Base-by-base conservation (phyloP, 2,329 filamentous ascomycete genomes). In the Neopestalotiopsis clavispora region DNA sequence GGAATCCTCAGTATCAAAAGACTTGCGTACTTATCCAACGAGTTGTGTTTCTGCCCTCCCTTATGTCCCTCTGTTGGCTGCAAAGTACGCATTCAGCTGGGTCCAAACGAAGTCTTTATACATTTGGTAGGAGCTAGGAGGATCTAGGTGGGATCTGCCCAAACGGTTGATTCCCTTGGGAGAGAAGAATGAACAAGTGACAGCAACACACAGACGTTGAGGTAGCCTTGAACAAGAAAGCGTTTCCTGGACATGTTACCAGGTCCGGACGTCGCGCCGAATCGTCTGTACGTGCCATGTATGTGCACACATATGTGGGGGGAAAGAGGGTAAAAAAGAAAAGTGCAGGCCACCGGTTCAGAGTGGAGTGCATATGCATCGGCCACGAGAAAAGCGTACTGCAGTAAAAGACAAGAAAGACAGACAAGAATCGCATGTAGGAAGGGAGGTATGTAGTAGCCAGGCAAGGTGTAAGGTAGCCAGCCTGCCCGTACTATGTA, bases 221-320 rank as follows among this genome's bases (percentile, higher is more conserved):
- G 45, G 45, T 52, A 52, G 20, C 45, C 45, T 52, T 52, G 45
- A 52, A 52, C 17, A 17, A 52, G 20, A 20, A n/a, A 20, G 17
- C 20, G 45, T 52, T 52, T 52, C 45, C 45, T n/a, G 45, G 45
- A 52, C 45, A 52, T 52, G 45, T 52, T 52, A 52, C 45, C 45
- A 52, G 45, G 45, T 23, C 45, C 20, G 45, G 45, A 52, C 20
- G 45, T 52, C 45, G 45, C 17, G 45, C 45, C 45, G 45, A 52
- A 20, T n/a, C 4, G 45, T 38, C 34, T 38, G 34, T 38, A 38
- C 10, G 34, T 38, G 10, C 34, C 34, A 52, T 52, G 45, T 52
- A 52, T 52, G 45, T 17, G 45, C 20, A 20, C 45, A 28, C 23
- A 28, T 28, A n/a, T 20, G 10, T 23, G 45, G 17, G 45, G 45